Conservation (phyloP, 176 grass and related monocot genomes). For the Ensete glaucum region DNA sequence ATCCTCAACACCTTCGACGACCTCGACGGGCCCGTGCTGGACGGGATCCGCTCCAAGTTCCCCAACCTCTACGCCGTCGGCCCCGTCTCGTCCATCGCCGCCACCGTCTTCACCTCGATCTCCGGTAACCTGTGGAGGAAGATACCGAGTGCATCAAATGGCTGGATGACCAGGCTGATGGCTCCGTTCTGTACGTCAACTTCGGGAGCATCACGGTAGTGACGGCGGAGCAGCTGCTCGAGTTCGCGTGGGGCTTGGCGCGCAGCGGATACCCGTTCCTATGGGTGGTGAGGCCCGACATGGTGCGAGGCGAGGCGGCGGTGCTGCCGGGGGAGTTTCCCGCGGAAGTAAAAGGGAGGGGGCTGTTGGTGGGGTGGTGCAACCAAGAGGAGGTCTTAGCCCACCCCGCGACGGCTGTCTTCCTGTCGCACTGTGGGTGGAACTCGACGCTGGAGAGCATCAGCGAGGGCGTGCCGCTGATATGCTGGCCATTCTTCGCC, state of each 20-base stretch:
- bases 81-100: neutral
- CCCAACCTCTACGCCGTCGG: neutral
- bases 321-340: constrained; percentile 24
- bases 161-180: neutral
- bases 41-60: neutral
- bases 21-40: neutral
- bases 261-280: neutral
- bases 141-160: neutral
- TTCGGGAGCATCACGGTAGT: constrained; percentile 2
- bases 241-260: neutral
- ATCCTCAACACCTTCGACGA: constrained; percentile 5
- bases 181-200: constrained; percentile 5
- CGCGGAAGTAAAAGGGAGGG: constrained; percentile 36
- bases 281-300: constrained; percentile 55
- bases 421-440: constrained; percentile 52
- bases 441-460: constrained; percentile 16
- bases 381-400: neutral
- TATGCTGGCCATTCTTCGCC: constrained; percentile 48
- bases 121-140: neutral
- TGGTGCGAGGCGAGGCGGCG: neutral
- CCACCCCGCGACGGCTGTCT: constrained; percentile 55
- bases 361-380: neutral
- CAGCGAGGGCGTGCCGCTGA: neutral
- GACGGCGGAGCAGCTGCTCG: neutral
- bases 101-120: neutral